These are phyloP conservation scores for Cercophora sp. DNA, from an alignment of 495 filamentous ascomycete genomes.

Conservation along the genomic window DNA sequence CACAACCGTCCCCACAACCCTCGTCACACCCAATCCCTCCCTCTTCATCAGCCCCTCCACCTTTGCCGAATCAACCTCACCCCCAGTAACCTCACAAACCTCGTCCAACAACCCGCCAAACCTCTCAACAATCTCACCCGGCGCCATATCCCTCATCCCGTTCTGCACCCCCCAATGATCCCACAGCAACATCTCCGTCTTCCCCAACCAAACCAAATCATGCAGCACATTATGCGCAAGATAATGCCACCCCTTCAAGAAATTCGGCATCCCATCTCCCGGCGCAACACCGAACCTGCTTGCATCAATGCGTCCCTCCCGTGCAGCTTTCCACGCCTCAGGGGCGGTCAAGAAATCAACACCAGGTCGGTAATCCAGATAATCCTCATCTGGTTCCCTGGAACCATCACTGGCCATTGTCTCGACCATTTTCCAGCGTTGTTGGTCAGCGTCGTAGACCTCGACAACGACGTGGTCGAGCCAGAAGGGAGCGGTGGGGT, in stretches of 20 bases:
- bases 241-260: background rate
- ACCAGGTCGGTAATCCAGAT: background rate
- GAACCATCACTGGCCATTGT: background rate
- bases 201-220: background rate
- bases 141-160: background rate
- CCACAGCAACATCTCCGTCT: slow-evolving; percentile 1
- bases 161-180: background rate
- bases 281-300: background rate
- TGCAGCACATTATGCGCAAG: slow-evolving; percentile 3
- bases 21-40: background rate
- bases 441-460: background rate
- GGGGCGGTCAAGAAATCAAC: background rate
- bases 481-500: background rate
- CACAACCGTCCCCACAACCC: background rate
- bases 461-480: background rate
- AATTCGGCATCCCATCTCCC: background rate
- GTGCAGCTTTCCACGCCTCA: background rate
- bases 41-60: background rate
- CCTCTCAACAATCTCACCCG: background rate
- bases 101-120: background rate
- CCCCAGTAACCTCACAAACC: background rate
- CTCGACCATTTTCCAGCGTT: background rate
- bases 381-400: background rate
- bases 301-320: background rate
- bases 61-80: background rate